A percentile compares a stretch with the other conserved stretches of the same genome.
Conservation (phyloP, 1,139 yeast genomes). For the Komagataea norvegica region DNA sequence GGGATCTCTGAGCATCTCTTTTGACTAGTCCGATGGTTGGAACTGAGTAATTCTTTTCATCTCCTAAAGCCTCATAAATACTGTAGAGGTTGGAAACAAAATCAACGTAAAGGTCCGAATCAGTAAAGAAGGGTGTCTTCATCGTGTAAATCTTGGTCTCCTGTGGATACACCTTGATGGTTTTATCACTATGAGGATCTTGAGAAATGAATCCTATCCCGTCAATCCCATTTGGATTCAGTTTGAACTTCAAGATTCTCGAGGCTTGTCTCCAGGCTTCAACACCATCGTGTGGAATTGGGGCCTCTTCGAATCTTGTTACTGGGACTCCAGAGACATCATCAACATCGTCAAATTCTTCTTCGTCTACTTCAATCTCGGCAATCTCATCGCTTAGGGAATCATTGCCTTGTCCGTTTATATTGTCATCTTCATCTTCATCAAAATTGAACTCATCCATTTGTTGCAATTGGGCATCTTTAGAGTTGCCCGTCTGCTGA, state of each 20-base stretch:
- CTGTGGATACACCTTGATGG: conserved; percentile 23
- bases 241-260: conserved; percentile 37
- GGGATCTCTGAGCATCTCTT: conserved; percentile 30
- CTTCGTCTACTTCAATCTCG: conserved; percentile 20
- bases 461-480: background rate
- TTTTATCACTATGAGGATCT: conserved; percentile 25
- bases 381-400: conserved; percentile 13
- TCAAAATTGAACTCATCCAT: conserved; percentile 8
- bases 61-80: conserved; percentile 34
- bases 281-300: conserved; percentile 30
- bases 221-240: conserved; percentile 37
- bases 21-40: conserved; percentile 37
- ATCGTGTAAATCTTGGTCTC: conserved; percentile 37
- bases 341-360: conserved; percentile 33
- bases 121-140: conserved; percentile 34
- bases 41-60: conserved; percentile 32
- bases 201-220: conserved; percentile 38
- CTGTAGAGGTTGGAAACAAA: conserved; percentile 37
- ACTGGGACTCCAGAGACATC: conserved; percentile 35
- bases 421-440: conserved; percentile 10
- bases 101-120: conserved; percentile 32
- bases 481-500: background rate
- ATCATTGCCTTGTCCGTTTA: too few species aligned
- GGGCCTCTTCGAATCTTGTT: conserved; percentile 33
- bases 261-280: conserved; percentile 28